Evolutionary conservation across 768 basidiomycete species (phyloP), one percentile per base, ranked within the genome.

Genomic region (Tylopilus subfusipes): DNA sequence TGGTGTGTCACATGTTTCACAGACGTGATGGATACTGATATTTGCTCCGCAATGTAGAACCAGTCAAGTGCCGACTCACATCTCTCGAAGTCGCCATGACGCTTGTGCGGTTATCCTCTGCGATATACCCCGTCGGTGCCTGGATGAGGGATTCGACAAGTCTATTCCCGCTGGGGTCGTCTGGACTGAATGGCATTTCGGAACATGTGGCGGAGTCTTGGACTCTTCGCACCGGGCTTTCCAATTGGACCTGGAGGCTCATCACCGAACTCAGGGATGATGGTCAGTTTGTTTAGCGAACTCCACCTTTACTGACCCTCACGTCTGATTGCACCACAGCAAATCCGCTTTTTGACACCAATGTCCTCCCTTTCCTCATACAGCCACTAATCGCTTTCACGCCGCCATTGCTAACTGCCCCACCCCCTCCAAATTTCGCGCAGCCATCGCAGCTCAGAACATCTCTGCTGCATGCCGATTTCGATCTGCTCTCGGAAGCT

Each of bases 191-290:
- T n/a, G 60, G 40, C 5, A 54, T 63, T 5, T 61, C 72, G 31
- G 68, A 64, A 34, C 63, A 54, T 21, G 57, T 69, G 40, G 70
- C 73, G 31, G 86, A 89, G 58, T 75, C 80, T 43, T 93, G 90
- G 90, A 75, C 64, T 24, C 67, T 87, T 43, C 82, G 90, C 19
- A 79, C 75, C 50, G 79, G 78, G 9, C 73, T 92, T 27, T 82
- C 86, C 3, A 81, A 78, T 42, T 93, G 90, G 90, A 79, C 83
- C 39, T 92, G 90, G 88, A 78, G 84, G 60, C 78, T 82, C 3
- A 80, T 90, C n/a, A 77, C 81, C 7, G 86, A 86, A 63, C 78
- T 90, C 43, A 83, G 82, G 66, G 85, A 88, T 47, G 86, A 90
- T 61, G 77, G 88, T 87, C 57, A 72, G 67, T 53, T 48, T 76